These are phyloP conservation scores for Rhododendron griersonianum DNA, from an alignment of 148 eudicot genomes.

Conservation along the genomic window DNA sequence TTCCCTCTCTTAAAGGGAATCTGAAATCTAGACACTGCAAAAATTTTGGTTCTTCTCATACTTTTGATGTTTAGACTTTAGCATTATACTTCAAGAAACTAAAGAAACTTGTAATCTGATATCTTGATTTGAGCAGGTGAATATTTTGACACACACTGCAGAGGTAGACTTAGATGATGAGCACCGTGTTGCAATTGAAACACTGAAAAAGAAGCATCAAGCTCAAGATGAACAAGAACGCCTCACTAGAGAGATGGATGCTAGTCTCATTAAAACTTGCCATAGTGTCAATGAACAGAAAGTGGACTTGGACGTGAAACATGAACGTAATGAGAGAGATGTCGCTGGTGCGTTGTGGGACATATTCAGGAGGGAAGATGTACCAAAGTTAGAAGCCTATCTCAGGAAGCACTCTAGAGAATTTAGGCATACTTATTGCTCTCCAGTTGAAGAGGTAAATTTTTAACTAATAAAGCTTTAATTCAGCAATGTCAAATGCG, in stretches of 20 bases:
- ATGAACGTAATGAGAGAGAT: neutral
- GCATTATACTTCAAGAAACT: neutral
- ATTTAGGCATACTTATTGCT: constrained; percentile 60
- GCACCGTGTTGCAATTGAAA: constrained; percentile 44
- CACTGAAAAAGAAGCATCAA: constrained; percentile 58
- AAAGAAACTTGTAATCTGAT: neutral
- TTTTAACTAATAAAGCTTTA: neutral
- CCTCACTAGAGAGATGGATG: constrained; percentile 7
- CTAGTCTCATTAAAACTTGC: neutral
- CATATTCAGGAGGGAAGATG: constrained; percentile 84
- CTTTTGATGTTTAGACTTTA: neutral
- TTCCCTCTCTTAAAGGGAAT: neutral
- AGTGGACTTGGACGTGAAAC: neutral
- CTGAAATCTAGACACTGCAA: neutral
- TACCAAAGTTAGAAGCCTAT: constrained; percentile 46
- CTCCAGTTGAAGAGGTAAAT: constrained; percentile 73
- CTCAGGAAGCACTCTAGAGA: constrained; percentile 40
- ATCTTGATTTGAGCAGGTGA: constrained; percentile 51
- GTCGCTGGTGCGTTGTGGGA: constrained; percentile 80
- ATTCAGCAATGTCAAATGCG: neutral
- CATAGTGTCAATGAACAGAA: neutral
- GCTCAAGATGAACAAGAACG: constrained; percentile 66
- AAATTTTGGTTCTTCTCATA: neutral
- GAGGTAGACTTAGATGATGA: constrained; percentile 44
- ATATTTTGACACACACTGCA: constrained; percentile 71